These are phyloP conservation scores for Crepidotus variabilis DNA, from an alignment of 768 basidiomycete species.

Conservation along the genomic window DNA sequence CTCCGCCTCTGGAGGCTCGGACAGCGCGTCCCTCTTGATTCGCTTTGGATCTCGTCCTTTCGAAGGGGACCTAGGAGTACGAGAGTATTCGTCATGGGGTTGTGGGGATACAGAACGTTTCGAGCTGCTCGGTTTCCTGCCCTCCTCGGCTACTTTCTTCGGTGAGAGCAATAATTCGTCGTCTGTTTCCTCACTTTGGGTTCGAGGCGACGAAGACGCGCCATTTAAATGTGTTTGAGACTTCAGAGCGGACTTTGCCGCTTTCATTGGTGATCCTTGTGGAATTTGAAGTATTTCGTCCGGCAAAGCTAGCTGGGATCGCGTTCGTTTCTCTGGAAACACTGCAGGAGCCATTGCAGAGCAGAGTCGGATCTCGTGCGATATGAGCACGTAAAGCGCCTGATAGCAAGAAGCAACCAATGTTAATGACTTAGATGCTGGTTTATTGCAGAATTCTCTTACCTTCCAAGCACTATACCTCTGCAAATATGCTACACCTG, in stretches of 20 bases:
- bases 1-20: constrained; percentile 7
- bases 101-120: constrained; percentile 41
- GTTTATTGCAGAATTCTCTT: not conserved
- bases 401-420: not conserved
- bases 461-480: not conserved
- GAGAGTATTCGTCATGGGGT: constrained; percentile 24
- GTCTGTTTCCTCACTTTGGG: constrained; percentile 30
- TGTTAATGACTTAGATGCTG: not conserved
- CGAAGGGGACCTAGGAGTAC: constrained; percentile 19
- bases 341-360: constrained; percentile 22
- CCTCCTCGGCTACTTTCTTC: constrained; percentile 22
- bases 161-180: constrained; percentile 48
- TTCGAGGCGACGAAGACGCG: constrained; percentile 5
- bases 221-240: constrained; percentile 16
- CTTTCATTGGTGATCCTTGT: constrained; percentile 49
- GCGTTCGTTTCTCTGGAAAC: constrained; percentile 36
- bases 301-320: constrained; percentile 49
- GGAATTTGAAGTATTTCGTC: constrained; percentile 43
- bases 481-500: not conserved
- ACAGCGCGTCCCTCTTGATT: constrained; percentile 24
- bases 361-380: constrained; percentile 1
- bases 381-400: constrained; percentile 3
- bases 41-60: constrained; percentile 33
- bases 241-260: constrained; percentile 37
- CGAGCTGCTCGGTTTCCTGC: constrained; percentile 16